These are phyloP conservation scores for Ormosia emarginata DNA, from an alignment of 306 rosid genomes.

Conservation along the genomic window DNA sequence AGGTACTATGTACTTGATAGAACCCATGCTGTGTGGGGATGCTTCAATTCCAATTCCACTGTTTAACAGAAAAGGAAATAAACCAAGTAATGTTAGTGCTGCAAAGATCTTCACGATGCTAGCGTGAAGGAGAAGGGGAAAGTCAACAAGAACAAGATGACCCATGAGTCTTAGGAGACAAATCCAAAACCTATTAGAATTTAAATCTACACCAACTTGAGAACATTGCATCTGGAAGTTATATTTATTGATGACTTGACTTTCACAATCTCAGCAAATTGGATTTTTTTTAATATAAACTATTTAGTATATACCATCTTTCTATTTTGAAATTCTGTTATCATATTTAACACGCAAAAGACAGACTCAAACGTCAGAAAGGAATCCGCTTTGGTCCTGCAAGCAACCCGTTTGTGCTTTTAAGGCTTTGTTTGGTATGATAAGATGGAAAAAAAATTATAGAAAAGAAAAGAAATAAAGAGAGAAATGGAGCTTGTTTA, in stretches of 20 bases:
- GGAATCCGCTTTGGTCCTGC: too few species aligned
- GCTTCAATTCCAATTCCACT: not conserved
- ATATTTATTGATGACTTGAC: constrained; percentile 16
- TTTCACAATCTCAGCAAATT: not conserved
- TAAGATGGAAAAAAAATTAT: too few species aligned
- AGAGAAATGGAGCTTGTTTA: too few species aligned
- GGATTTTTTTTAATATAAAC: not conserved
- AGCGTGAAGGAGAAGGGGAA: not conserved
- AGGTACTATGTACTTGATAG: not conserved
- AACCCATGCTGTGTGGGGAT: not conserved
- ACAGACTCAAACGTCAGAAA: not conserved
- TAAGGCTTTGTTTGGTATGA: too few species aligned
- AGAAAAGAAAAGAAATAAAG: too few species aligned
- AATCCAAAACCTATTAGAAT: not conserved
- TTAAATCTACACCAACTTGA: not conserved
- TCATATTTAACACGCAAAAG: not conserved
- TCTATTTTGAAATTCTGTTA: not conserved
- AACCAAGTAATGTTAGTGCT: not conserved
- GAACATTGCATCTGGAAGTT: not conserved
- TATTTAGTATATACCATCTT: not conserved
- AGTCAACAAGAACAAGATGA: not conserved
- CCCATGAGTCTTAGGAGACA: not conserved
- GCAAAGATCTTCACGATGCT: constrained; percentile 5
- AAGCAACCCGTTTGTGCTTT: too few species aligned
- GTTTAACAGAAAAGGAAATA: not conserved